These are phyloP conservation scores for Trametes gibbosa DNA, from an alignment of 768 basidiomycete species.

Conservation along the genomic window DNA sequence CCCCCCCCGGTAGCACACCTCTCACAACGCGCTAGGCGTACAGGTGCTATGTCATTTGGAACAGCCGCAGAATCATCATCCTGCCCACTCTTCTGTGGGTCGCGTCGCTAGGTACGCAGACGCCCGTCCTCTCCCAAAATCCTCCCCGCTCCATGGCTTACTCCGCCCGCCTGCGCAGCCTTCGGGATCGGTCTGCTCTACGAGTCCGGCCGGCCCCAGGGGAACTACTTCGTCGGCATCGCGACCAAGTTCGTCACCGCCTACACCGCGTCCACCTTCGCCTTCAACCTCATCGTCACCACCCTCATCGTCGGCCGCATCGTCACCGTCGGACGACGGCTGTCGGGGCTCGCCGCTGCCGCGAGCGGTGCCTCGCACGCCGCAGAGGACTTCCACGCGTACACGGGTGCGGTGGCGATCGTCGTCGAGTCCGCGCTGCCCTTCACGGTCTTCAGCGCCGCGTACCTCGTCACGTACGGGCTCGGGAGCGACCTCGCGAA, in stretches of 20 bases:
- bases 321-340: conserved; percentile 25
- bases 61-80: not conserved
- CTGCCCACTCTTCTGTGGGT: conserved; percentile 8
- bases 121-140: no score
- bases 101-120: conserved; percentile 5
- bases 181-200: conserved; percentile 10
- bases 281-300: conserved; percentile 38
- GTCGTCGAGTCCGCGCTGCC: conserved; percentile 39
- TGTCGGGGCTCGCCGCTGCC: conserved; percentile 24
- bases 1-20: no score
- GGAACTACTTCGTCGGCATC: conserved; percentile 35
- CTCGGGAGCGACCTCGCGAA: conserved; percentile 31
- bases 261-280: conserved; percentile 37
- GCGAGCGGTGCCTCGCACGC: no score
- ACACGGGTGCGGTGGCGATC: conserved; percentile 34
- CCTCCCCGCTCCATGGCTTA: not conserved
- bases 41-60: conserved; percentile 16
- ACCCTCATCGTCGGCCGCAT: conserved; percentile 36
- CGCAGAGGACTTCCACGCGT: conserved; percentile 27
- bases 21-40: not conserved
- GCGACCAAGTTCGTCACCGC: conserved; percentile 35
- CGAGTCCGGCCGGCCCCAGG: conserved; percentile 12
- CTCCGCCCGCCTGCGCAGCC: not conserved
- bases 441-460: conserved; percentile 36
- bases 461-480: conserved; percentile 36